Conservation (phyloP, 2,329 filamentous ascomycete genomes). For the Blumeria hordei region DNA sequence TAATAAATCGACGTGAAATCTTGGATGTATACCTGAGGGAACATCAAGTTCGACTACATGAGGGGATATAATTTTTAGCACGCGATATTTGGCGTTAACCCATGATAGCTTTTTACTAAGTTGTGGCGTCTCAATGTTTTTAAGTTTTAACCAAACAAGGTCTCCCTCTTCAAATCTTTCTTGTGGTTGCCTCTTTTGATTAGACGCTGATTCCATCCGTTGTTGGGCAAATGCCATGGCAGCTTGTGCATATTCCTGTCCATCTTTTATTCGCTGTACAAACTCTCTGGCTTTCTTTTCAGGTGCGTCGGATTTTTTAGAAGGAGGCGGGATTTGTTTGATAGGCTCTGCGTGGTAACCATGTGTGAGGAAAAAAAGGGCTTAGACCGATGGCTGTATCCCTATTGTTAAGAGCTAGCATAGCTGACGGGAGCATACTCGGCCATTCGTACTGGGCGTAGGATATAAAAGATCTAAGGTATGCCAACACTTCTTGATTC, state of each 20-base stretch:
- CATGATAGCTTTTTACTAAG: background rate
- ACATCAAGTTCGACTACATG: too few relatives aligned
- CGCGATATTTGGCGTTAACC: too few relatives aligned
- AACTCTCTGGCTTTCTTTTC: background rate
- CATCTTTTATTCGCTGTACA: background rate
- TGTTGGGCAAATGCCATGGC: background rate
- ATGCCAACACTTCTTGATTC: too few relatives aligned
- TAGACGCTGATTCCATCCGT: background rate
- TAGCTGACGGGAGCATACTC: constrained; percentile 31
- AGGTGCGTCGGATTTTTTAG: too few relatives aligned
- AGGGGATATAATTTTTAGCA: too few relatives aligned
- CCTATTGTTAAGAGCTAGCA: background rate
- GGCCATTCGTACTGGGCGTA: constrained; percentile 65
- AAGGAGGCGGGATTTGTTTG: background rate
- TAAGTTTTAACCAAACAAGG: background rate
- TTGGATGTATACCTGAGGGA: too few relatives aligned
- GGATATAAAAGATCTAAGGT: constrained; percentile 22
- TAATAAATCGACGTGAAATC: too few relatives aligned
- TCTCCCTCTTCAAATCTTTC: background rate
- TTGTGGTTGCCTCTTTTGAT: background rate
- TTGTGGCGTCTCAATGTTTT: background rate
- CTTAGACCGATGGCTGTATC: background rate
- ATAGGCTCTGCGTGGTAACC: background rate
- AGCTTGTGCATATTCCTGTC: background rate
- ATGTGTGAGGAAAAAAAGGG: background rate